These are phyloP conservation scores for Mortierella sp. DNA, from an alignment of 371 early-diverging fungal genomes.

Conservation along the genomic window DNA sequence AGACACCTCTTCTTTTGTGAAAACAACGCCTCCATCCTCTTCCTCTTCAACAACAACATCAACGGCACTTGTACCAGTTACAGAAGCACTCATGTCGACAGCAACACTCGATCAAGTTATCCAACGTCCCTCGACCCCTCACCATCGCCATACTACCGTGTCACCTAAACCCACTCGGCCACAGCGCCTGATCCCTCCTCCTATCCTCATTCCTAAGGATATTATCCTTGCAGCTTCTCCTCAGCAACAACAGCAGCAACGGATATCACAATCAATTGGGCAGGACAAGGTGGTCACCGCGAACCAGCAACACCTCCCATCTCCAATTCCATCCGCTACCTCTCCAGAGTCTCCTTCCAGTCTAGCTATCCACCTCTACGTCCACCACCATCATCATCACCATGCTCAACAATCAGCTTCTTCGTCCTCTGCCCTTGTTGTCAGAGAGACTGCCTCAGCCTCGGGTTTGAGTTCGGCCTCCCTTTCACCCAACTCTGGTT, in stretches of 20 bases:
- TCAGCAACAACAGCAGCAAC: slow-evolving; percentile 15
- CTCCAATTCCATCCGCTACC: slow-evolving; percentile 22
- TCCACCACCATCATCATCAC: slow-evolving; percentile 51
- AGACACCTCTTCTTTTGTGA: background rate
- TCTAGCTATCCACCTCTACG: slow-evolving; percentile 47
- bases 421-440: background rate
- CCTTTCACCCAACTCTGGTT: background rate
- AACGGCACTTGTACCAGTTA: slow-evolving; percentile 13
- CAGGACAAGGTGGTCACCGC: background rate
- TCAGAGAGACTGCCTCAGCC: background rate
- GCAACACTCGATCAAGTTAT: slow-evolving; percentile 11
- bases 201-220: slow-evolving; percentile 28
- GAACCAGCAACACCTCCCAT: slow-evolving; percentile 22
- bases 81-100: slow-evolving; percentile 3
- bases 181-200: slow-evolving; percentile 20
- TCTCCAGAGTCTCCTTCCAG: slow-evolving; percentile 49
- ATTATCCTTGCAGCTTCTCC: background rate
- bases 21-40: background rate
- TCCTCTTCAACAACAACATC: background rate
- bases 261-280: background rate
- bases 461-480: background rate
- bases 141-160: background rate
- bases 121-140: background rate
- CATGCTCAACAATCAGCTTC: slow-evolving; percentile 16
- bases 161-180: slow-evolving; percentile 13